Evolutionary conservation across 768 basidiomycete genomes (phyloP).

Genomic region (Butyriboletus loyo): DNA sequence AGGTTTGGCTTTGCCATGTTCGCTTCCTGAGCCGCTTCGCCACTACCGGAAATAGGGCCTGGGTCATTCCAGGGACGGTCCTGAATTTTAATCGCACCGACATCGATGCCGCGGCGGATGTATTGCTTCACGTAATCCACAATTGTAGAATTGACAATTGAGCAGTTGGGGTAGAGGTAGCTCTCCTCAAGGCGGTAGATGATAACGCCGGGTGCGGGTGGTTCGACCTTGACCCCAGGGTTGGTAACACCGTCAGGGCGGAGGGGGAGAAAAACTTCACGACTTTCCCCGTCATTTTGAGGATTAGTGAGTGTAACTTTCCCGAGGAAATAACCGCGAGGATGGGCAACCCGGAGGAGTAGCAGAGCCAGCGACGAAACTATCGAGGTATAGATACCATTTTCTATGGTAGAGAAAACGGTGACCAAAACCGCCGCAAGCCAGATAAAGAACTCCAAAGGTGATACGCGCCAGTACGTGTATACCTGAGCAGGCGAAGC

Average conservation of each 20-base stretch:
- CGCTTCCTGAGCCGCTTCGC: constrained; percentile 43
- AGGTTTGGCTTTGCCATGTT: constrained; percentile 63
- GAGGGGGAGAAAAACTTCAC: constrained; percentile 86
- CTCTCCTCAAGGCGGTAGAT: constrained; percentile 93
- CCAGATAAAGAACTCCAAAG: constrained; percentile 91
- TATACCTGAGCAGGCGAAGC: constrained; percentile 80
- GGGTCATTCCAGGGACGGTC: constrained; percentile 97
- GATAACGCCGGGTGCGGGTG: constrained; percentile 83
- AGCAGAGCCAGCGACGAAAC: constrained; percentile 75
- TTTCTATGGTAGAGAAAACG: constrained; percentile 90
- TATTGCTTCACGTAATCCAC: constrained; percentile 79
- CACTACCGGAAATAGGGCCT: constrained; percentile 55
- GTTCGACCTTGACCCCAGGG: constrained; percentile 63
- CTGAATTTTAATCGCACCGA: constrained; percentile 54
- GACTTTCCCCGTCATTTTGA: constrained; percentile 35
- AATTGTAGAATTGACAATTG: constrained; percentile 63
- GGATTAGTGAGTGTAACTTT: constrained; percentile 59
- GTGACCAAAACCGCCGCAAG: constrained; percentile 83
- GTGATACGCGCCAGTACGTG: constrained; percentile 90
- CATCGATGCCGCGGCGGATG: constrained; percentile 74
- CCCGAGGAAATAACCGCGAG: constrained; percentile 89
- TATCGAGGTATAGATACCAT: constrained; percentile 89
- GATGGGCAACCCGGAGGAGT: constrained; percentile 81
- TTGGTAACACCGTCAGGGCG: constrained; percentile 59
- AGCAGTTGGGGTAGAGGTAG: constrained; percentile 80